Evolutionary conservation across 352 stramenopile genomes (phyloP).

Genomic region (Globisporangium cederbergense): DNA sequence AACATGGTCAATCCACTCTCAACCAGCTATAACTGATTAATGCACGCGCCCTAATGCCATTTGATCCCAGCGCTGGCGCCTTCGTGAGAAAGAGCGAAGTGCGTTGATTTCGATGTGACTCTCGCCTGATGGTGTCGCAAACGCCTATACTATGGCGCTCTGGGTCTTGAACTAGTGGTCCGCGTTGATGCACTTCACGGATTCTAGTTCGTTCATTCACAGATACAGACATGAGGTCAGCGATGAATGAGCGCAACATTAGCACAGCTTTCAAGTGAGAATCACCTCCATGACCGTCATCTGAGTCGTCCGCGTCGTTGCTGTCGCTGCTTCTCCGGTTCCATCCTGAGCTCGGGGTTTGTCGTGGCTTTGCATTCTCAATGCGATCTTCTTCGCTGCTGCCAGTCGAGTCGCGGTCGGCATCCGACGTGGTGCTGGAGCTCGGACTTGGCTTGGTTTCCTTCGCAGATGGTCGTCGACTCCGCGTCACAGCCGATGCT

Average conservation of each 20-base stretch:
- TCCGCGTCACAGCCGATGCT: background rate
- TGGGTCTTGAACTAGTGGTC: conserved; percentile 6
- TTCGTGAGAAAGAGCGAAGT: conserved; percentile 32
- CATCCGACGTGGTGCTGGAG: background rate
- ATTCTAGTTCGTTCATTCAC: background rate
- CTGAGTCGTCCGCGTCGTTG: background rate
- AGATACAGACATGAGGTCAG: background rate
- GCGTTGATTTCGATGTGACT: conserved; percentile 25
- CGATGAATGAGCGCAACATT: background rate
- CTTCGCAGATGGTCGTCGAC: background rate
- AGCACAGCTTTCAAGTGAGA: no score
- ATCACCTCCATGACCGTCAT: background rate
- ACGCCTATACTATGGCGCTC: background rate
- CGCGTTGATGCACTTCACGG: background rate
- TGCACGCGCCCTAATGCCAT: conserved; percentile 30
- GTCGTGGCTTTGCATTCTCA: background rate
- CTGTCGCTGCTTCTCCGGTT: background rate
- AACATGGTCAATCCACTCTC: background rate
- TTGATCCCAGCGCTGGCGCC: conserved; percentile 20
- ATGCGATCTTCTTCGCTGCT: background rate
- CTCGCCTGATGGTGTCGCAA: background rate
- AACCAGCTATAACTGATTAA: background rate
- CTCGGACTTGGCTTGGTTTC: background rate
- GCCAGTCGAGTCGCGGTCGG: background rate
- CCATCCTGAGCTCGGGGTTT: background rate